Conservation (phyloP, 1,284 basidiomycete species). For the Tausonia pullulans region DNA sequence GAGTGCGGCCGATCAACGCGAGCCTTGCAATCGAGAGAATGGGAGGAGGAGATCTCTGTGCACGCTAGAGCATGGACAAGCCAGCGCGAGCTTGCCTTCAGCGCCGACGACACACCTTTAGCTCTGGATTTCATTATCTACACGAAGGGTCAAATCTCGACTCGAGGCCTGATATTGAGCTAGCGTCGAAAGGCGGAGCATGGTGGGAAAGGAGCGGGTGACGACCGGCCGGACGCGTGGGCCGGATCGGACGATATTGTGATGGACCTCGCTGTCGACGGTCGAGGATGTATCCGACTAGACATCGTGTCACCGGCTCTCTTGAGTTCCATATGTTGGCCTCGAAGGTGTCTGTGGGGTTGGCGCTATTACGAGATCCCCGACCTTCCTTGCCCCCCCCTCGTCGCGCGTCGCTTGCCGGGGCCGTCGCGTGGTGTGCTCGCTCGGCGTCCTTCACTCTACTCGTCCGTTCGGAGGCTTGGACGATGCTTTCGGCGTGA, state of each 20-base stretch:
- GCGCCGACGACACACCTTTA: not conserved
- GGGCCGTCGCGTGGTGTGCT: too few relatives aligned
- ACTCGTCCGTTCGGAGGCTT: too few relatives aligned
- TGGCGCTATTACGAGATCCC: not conserved
- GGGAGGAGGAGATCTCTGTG: not conserved
- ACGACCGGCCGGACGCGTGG: not conserved
- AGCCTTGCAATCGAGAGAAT: not conserved
- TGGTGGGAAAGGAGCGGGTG: not conserved
- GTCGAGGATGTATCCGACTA: not conserved
- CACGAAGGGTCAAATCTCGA: too few relatives aligned
- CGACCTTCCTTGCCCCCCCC: not conserved
- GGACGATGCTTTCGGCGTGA: too few relatives aligned
- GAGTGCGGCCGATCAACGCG: not conserved
- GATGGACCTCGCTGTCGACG: too few relatives aligned
- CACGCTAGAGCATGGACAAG: not conserved
- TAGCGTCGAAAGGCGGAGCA: too few relatives aligned
- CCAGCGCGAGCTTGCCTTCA: not conserved
- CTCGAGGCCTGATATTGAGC: too few relatives aligned
- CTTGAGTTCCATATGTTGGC: not conserved
- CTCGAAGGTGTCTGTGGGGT: not conserved
- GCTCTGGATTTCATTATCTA: not conserved
- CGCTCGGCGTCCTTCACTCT: too few relatives aligned
- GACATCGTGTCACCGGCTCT: not conserved
- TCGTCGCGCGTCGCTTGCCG: not conserved
- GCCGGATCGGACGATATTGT: not conserved